These are phyloP conservation scores for Candida arabinofermentans DNA, from an alignment of 805 yeast species.

Conservation along the genomic window DNA sequence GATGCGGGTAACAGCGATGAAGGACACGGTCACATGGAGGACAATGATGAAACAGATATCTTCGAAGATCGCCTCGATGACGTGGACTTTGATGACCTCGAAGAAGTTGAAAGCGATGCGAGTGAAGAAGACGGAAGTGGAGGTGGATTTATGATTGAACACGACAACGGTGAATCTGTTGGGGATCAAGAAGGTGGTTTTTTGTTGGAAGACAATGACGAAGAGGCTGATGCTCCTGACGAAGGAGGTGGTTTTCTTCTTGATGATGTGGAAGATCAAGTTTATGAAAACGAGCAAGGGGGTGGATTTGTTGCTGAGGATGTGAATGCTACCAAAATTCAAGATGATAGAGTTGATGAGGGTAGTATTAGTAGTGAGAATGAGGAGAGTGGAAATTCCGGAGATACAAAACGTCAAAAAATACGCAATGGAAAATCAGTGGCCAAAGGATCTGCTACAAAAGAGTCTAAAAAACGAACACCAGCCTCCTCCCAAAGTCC, in stretches of 20 bases:
- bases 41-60: not conserved
- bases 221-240: conserved; percentile 2
- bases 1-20: conserved; percentile 15
- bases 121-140: conserved; percentile 1
- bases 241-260: conserved; percentile 7
- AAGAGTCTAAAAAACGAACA: too few relatives aligned
- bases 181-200: conserved; percentile 2
- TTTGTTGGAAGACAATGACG: conserved; percentile 3
- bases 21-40: not conserved
- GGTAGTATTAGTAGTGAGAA: too few relatives aligned
- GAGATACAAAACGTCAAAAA: too few relatives aligned
- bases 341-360: not conserved
- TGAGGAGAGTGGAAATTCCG: too few relatives aligned
- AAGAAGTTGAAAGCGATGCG: conserved; percentile 1
- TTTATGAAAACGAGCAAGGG: conserved; percentile 3
- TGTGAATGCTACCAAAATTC: too few relatives aligned
- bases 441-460: too few relatives aligned
- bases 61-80: not conserved
- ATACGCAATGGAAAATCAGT: too few relatives aligned
- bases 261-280: not conserved
- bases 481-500: too few relatives aligned
- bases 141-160: conserved; percentile 1
- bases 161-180: not conserved
- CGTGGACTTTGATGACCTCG: not conserved
- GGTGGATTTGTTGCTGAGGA: conserved; percentile 2